These are phyloP conservation scores for Phytophthora podocarpi DNA, from an alignment of 352 stramenopile genomes.

Conservation along the genomic window DNA sequence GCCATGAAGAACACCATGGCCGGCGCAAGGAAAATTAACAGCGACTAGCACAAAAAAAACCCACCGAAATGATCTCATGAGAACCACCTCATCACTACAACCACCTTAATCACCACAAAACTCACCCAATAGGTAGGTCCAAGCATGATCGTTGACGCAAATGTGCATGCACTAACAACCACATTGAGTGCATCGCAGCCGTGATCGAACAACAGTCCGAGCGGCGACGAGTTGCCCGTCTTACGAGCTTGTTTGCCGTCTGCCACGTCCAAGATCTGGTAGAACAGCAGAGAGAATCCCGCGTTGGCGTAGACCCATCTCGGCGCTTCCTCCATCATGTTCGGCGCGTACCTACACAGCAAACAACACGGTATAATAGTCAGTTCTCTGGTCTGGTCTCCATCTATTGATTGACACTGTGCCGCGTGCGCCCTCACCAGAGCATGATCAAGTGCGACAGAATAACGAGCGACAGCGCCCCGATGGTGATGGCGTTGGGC, in stretches of 20 bases:
- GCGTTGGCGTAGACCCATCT: constrained; percentile 76
- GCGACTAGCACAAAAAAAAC: constrained; percentile 67
- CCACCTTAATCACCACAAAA: constrained; percentile 38
- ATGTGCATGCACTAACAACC: constrained; percentile 82
- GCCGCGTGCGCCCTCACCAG: constrained; percentile 37
- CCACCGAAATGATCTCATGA: constrained; percentile 6
- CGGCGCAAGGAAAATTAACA: constrained; percentile 67
- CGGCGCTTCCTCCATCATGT: constrained; percentile 80
- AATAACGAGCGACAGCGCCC: constrained; percentile 71
- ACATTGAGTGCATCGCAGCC: constrained; percentile 87
- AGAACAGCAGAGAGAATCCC: constrained; percentile 70
- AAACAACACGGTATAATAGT: constrained; percentile 27
- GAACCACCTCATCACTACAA: constrained; percentile 5
- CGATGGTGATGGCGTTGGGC: constrained; percentile 87
- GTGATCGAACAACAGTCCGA: constrained; percentile 87
- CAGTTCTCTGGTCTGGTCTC: not conserved
- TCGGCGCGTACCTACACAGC: constrained; percentile 64
- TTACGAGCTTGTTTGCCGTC: constrained; percentile 89
- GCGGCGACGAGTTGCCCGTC: constrained; percentile 85
- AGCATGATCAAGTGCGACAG: constrained; percentile 79
- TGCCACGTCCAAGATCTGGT: constrained; percentile 87
- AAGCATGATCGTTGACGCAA: constrained; percentile 88
- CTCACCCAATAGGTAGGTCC: constrained; percentile 81
- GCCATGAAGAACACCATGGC: constrained; percentile 96
- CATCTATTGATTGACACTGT: not conserved